Evolutionary conservation across 2,329 filamentous ascomycete species (phyloP), one percentile per base, ranked within the genome.

Genomic region (Chaetomium globosum): DNA sequence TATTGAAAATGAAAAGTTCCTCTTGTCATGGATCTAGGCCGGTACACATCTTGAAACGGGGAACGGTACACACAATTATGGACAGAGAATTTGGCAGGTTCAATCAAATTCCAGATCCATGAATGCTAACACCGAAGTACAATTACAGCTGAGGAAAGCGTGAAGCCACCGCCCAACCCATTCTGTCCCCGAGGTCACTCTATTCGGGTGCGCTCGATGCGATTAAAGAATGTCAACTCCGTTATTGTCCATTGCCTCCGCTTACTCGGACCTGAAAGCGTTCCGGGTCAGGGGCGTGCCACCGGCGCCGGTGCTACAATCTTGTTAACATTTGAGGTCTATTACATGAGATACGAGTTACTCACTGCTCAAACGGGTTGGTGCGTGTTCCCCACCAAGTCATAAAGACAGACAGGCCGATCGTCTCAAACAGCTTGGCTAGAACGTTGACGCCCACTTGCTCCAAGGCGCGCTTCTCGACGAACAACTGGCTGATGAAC

Each of bases 371-470:
- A 79, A 97, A 96, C 67, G 92, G 92, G 83, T 93, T 94, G 81
- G 92, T 95, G 77, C 91, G 89, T 75, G 94, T 97, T 75, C 94
- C 94, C 94, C 94, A 98, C 90, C 92, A 98, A 77, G 92, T 97
- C 74, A 98, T 84, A 86, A 98, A 92, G 75, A 97, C 78, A 69
- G 90, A 93, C 65, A 98, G 86, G 70, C 94, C 95, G 66, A 98
- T 87, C 3, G 95, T 97, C 87, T 98, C 95, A 73, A 97, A 86
- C 73, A 95, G 81, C 80, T 95, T 93, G 75, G 91, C 89, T 59
- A 95, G 81, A 68, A 90, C 87, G 76, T 90, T 91, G 71, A 97
- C 89, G 72, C 92, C 92, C 72, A 98, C 87, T 68, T 91, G 94
- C 80, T 98, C 94, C 65, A 95, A 80, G 60, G 94, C 91, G 67